A percentile compares a stretch with the other conserved stretches of the same genome.
phyloP scores from a whole-genome alignment of 495 filamentous ascomycete genomes.

The Ramalina peruviana region DNA sequence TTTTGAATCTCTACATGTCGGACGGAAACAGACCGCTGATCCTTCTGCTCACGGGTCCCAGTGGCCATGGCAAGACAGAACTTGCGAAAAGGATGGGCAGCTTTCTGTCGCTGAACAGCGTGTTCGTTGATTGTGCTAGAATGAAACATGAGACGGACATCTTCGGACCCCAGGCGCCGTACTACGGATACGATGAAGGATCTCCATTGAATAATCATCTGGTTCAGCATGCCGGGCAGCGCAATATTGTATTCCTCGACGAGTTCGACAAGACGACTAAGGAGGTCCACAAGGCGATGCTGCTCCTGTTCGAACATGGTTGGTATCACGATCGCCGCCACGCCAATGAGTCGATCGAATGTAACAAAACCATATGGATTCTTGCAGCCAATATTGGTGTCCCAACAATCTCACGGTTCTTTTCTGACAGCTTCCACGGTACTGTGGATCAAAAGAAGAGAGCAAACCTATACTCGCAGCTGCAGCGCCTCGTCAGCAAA shows the following conservation, averaged over 20 bases:
- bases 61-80: conserved; percentile 41
- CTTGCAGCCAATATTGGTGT: conserved; percentile 31
- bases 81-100: conserved; percentile 29
- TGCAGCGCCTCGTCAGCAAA: not conserved
- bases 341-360: conserved; percentile 26
- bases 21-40: conserved; percentile 20
- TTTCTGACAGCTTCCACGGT: not conserved
- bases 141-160: conserved; percentile 27
- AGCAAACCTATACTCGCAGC: not conserved
- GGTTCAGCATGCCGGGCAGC: conserved; percentile 23
- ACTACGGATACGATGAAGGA: conserved; percentile 23
- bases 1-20: conserved; percentile 19
- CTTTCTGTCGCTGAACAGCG: conserved; percentile 23
- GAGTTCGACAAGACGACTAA: conserved; percentile 43
- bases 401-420: conserved; percentile 7
- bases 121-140: conserved; percentile 31
- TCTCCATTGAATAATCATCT: conserved; percentile 40
- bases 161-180: conserved; percentile 31
- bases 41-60: conserved; percentile 33
- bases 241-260: conserved; percentile 39
- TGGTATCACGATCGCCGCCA: conserved; percentile 34
- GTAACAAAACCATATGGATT: conserved; percentile 42
- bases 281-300: conserved; percentile 27
- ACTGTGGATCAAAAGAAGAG: not conserved
- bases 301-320: conserved; percentile 32